These are phyloP conservation scores for Cordyceps farinosa DNA, from an alignment of 2,329 filamentous ascomycete genomes.

Conservation along the genomic window DNA sequence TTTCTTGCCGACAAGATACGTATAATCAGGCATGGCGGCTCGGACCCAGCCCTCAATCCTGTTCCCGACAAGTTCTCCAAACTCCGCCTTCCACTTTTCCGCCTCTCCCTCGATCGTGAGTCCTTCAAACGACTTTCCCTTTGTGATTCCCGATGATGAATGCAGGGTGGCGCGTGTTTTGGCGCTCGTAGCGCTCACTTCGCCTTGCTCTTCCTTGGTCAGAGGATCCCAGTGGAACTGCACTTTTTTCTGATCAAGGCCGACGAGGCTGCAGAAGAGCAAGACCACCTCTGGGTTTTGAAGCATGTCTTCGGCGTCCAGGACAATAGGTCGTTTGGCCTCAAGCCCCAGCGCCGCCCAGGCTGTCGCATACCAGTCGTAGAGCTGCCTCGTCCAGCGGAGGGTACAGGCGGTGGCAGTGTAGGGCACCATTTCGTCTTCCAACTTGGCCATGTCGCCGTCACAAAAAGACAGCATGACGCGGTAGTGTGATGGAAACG, in stretches of 20 bases:
- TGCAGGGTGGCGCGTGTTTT: not conserved
- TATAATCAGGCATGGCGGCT: slow-evolving; percentile 15
- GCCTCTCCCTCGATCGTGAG: slow-evolving; percentile 19
- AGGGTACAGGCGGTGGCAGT: not conserved
- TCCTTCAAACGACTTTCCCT: slow-evolving; percentile 17
- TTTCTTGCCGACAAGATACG: not conserved
- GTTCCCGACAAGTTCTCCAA: slow-evolving; percentile 14
- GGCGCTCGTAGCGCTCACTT: not conserved
- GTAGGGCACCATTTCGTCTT: not conserved
- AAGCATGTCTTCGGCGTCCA: slow-evolving; percentile 1
- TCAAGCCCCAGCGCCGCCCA: not conserved
- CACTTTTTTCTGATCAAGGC: not conserved
- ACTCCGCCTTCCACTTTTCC: slow-evolving; percentile 19
- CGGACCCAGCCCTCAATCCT: slow-evolving; percentile 16
- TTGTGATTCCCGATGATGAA: not conserved
- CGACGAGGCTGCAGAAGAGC: not conserved
- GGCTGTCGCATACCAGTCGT: slow-evolving; percentile 5
- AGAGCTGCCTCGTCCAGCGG: slow-evolving; percentile 12
- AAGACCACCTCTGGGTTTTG: not conserved
- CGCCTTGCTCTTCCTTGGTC: not conserved
- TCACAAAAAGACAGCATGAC: not conserved
- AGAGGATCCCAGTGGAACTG: not conserved
- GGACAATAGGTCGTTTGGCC: not conserved
- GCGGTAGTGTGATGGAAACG: slow-evolving; percentile 31
- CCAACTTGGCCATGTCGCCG: not conserved